These are phyloP conservation scores for Hyaloperonospora arabidopsidis DNA, from an alignment of 352 stramenopile species.

Conservation along the genomic window DNA sequence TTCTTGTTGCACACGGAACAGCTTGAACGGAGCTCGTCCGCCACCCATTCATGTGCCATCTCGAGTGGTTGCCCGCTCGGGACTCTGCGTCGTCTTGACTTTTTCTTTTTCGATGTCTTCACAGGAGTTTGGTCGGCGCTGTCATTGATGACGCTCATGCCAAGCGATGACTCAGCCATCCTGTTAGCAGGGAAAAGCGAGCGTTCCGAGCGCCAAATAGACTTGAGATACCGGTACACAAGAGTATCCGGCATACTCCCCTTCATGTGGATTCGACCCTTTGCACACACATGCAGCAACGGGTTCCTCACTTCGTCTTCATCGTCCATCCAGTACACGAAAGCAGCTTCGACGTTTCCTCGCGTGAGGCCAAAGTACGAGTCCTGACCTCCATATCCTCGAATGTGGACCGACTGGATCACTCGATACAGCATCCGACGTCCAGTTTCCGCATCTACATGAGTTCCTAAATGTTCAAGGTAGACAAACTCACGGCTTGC, in stretches of 20 bases:
- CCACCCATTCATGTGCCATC: conserved; percentile 56
- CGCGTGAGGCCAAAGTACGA: conserved; percentile 66
- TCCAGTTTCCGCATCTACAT: conserved; percentile 40
- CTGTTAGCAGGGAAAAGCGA: conserved; percentile 27
- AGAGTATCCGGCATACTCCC: conserved; percentile 49
- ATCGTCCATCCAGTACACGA: conserved; percentile 67
- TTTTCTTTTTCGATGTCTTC: conserved; percentile 20
- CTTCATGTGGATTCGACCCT: conserved; percentile 52
- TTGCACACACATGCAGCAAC: conserved; percentile 50
- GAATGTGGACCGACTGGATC: conserved; percentile 51
- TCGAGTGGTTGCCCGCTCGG: conserved; percentile 33
- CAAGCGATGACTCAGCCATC: conserved; percentile 23
- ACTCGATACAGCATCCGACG: conserved; percentile 55
- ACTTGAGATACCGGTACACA: conserved; percentile 54
- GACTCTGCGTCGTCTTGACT: conserved; percentile 16
- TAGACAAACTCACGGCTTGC: conserved; percentile 62
- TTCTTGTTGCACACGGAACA: conserved; percentile 57
- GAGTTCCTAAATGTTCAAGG: conserved; percentile 58
- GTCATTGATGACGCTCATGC: conserved; percentile 11
- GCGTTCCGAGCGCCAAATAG: conserved; percentile 41
- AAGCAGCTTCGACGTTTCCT: conserved; percentile 48
- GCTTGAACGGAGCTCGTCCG: conserved; percentile 40
- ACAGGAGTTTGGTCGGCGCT: conserved; percentile 5
- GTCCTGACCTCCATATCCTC: conserved; percentile 49
- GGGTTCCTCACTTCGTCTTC: conserved; percentile 26